Conservation (phyloP, 768 basidiomycete species). For the Leccinum incarnatum region DNA sequence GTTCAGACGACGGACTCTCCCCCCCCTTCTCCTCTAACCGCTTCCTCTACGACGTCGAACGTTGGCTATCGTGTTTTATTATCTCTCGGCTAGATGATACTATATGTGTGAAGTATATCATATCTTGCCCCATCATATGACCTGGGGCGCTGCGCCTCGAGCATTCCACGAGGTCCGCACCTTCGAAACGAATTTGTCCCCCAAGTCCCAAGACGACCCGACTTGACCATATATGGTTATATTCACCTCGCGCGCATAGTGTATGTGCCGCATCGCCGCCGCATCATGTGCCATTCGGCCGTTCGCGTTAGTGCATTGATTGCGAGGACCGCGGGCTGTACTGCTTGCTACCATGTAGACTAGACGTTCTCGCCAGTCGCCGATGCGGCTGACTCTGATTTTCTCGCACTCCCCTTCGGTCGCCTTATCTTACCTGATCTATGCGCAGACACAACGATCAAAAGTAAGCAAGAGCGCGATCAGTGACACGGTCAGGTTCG, state of each 20-base stretch:
- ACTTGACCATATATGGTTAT: conserved; percentile 22
- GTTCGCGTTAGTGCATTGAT: neutral
- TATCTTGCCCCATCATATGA: neutral
- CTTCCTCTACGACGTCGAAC: neutral
- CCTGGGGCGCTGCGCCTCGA: conserved; percentile 16
- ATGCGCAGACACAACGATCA: neutral
- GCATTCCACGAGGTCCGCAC: conserved; percentile 28
- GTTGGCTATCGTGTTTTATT: conserved; percentile 1
- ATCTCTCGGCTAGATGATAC: conserved; percentile 30
- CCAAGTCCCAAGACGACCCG: neutral
- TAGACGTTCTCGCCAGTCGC: neutral
- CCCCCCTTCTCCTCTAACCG: neutral
- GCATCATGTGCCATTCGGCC: neutral
- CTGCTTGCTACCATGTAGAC: neutral
- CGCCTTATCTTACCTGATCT: neutral
- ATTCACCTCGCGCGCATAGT: conserved; percentile 10
- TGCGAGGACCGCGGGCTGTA: neutral
- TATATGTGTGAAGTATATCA: neutral
- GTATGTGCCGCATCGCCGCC: neutral
- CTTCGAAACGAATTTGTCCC: neutral
- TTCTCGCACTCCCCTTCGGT: neutral
- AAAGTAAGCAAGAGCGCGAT: neutral
- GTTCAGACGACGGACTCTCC: neutral
- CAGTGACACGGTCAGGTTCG: neutral
- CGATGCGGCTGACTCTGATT: neutral